Evolutionary conservation across 371 early-diverging fungal species (phyloP).

Genomic region (Enterocytospora artemiae): DNA sequence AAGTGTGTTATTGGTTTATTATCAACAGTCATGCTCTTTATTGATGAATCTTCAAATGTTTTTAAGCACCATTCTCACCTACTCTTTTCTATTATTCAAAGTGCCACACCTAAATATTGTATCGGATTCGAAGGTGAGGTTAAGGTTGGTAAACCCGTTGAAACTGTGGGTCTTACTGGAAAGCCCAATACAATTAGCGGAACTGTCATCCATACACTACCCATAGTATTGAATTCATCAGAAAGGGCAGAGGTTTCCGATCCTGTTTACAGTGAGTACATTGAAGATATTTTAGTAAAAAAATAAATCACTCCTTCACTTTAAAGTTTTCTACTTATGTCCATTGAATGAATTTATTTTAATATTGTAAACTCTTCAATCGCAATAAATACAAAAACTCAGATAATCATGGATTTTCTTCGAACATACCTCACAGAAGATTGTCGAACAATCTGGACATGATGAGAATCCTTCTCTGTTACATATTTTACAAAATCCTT

Average conservation of each 20-base stretch:
- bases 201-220: constrained; percentile 90
- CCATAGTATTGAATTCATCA: constrained; percentile 80
- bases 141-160: constrained; percentile 87
- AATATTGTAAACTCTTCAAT: not conserved
- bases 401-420: constrained; percentile 38
- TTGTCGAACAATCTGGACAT: constrained; percentile 41
- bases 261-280: constrained; percentile 10
- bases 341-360: not conserved
- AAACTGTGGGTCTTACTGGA: constrained; percentile 94
- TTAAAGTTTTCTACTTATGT: not conserved
- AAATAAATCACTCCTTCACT: constrained; percentile 17
- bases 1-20: constrained; percentile 47
- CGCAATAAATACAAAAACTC: constrained; percentile 52
- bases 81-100: constrained; percentile 75
- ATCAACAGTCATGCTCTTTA: constrained; percentile 41
- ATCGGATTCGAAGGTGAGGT: constrained; percentile 79
- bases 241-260: constrained; percentile 82
- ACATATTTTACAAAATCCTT: constrained; percentile 32
- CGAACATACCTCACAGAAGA: constrained; percentile 44
- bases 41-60: constrained; percentile 39
- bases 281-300: constrained; percentile 46
- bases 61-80: constrained; percentile 74
- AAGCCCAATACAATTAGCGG: constrained; percentile 91
- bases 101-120: constrained; percentile 89
- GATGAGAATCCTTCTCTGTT: not conserved